phyloP scores from a whole-genome alignment of 768 basidiomycete genomes.

The Tricholoma sp. region DNA sequence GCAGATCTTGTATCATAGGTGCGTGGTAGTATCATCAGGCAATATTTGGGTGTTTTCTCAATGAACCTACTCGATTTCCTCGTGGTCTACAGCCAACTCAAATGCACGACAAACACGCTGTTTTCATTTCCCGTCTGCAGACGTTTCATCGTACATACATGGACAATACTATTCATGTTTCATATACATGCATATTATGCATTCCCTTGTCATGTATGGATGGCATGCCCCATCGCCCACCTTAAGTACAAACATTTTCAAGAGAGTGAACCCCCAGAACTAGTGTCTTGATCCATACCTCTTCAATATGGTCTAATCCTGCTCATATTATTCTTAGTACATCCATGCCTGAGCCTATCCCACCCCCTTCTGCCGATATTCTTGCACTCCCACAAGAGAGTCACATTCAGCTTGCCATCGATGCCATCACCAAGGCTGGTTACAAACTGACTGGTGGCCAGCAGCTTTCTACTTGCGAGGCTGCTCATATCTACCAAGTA shows the following conservation, averaged over 20 bases:
- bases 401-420: slow-evolving; percentile 11
- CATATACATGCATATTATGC: background rate
- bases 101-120: background rate
- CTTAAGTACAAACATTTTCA: background rate
- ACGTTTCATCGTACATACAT: background rate
- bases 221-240: background rate
- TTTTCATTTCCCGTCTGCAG: background rate
- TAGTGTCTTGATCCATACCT: background rate
- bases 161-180: background rate
- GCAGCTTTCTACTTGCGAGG: slow-evolving; percentile 12
- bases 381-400: slow-evolving; percentile 5
- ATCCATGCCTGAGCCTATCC: background rate
- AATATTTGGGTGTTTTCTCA: background rate
- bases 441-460: slow-evolving; percentile 4
- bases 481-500: slow-evolving; percentile 16
- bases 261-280: background rate
- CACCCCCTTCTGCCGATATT: background rate
- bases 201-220: background rate
- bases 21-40: background rate
- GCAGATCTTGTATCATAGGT: background rate
- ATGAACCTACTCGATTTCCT: background rate
- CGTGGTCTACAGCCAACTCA: background rate
- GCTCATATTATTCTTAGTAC: background rate
- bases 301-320: background rate
- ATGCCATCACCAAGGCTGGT: slow-evolving; percentile 4